Conservation (phyloP, 2,329 filamentous ascomycete genomes). For the Ophiostoma sp. region DNA sequence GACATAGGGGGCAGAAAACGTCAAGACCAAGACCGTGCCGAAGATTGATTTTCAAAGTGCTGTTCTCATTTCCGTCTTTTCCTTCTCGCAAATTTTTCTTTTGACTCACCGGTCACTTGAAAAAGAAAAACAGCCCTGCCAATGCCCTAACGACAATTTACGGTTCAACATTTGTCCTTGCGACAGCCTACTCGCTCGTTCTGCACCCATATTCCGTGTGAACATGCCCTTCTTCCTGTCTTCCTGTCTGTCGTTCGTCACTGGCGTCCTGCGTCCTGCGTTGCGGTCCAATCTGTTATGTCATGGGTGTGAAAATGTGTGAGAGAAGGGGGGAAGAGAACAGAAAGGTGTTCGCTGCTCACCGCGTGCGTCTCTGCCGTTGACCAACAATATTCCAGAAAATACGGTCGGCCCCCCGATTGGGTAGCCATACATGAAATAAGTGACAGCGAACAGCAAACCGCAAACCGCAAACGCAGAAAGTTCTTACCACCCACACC, state of each 20-base stretch:
- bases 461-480: neutral
- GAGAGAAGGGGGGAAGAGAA: neutral
- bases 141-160: neutral
- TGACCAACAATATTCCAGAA: neutral
- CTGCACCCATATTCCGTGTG: neutral
- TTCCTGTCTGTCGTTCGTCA: neutral
- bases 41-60: neutral
- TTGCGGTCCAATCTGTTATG: slow-evolving; percentile 22
- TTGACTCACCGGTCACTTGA: neutral
- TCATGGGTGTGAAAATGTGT: neutral
- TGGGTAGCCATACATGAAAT: slow-evolving; percentile 23
- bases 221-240: neutral
- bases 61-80: neutral
- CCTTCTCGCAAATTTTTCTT: neutral
- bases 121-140: neutral
- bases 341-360: neutral
- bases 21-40: neutral
- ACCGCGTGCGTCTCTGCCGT: neutral
- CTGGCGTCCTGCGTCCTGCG: slow-evolving; percentile 21
- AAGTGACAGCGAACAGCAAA: neutral
- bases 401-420: slow-evolving; percentile 15
- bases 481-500: slow-evolving; percentile 6
- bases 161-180: neutral
- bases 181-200: neutral
- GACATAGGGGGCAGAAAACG: neutral